phyloP scores from a whole-genome alignment of 1,139 yeast species.

The Trichomonascaceae sp. region DNA sequence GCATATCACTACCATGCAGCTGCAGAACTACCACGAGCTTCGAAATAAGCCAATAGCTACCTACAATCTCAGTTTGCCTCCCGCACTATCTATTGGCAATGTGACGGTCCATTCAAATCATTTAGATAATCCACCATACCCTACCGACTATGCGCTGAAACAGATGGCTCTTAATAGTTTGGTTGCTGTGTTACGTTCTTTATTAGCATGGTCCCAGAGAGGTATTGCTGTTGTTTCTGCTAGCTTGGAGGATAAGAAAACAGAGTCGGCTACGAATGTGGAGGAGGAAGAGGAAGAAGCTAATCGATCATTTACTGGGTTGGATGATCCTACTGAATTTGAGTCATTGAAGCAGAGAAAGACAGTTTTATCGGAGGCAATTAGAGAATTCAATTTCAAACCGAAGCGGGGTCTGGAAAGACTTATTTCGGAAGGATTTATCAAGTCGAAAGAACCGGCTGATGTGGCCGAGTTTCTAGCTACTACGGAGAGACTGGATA shows the following conservation, averaged over 20 bases:
- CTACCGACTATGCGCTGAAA: constrained; percentile 68
- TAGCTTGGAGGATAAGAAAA: constrained; percentile 11
- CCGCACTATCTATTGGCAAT: constrained; percentile 68
- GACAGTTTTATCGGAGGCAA: constrained; percentile 71
- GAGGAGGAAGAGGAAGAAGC: constrained; percentile 12
- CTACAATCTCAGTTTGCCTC: constrained; percentile 65
- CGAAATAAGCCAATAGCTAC: constrained; percentile 59
- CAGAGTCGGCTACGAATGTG: constrained; percentile 12
- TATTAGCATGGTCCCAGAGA: constrained; percentile 84
- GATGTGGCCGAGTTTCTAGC: constrained; percentile 72
- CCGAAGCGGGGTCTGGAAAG: constrained; percentile 73
- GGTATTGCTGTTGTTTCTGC: constrained; percentile 40
- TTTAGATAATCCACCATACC: constrained; percentile 43
- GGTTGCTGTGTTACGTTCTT: constrained; percentile 75
- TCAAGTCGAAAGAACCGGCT: constrained; percentile 52
- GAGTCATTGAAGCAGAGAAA: constrained; percentile 80
- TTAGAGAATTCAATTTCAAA: constrained; percentile 72
- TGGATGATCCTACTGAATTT: constrained; percentile 78
- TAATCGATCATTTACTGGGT: constrained; percentile 4
- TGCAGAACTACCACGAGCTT: constrained; percentile 58
- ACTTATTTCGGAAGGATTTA: constrained; percentile 57
- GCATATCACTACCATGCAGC: constrained; percentile 66
- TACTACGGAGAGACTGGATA: constrained; percentile 75
- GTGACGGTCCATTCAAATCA: constrained; percentile 38
- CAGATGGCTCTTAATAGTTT: constrained; percentile 74